Percentiles rank a stretch among this genome's conserved stretches.
These are phyloP conservation scores for Marasmius tenuissimus DNA, from an alignment of 1,284 basidiomycete species.

Conservation along the genomic window DNA sequence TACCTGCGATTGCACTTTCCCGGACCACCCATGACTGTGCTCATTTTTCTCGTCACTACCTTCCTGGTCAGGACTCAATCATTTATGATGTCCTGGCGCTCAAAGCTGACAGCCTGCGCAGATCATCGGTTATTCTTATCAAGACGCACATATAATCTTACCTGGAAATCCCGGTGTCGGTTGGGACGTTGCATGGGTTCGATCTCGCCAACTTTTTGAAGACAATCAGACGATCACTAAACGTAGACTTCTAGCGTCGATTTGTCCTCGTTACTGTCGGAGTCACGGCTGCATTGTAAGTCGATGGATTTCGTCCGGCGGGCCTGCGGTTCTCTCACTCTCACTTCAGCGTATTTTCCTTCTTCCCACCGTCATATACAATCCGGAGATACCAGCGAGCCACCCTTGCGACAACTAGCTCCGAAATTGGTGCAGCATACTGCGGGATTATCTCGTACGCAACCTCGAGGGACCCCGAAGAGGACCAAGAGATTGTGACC, in stretches of 20 bases:
- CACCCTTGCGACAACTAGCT: slow-evolving; percentile 58
- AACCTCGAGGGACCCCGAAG: slow-evolving; percentile 44
- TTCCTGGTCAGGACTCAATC: slow-evolving; percentile 48
- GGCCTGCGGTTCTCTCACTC: background rate
- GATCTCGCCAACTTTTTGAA: background rate
- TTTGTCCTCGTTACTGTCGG: slow-evolving; percentile 64
- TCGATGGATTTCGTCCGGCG: background rate
- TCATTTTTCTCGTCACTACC: slow-evolving; percentile 75
- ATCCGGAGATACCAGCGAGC: slow-evolving; percentile 67
- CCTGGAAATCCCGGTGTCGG: slow-evolving; percentile 57
- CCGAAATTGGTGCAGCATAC: slow-evolving; percentile 64
- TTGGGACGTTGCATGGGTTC: slow-evolving; percentile 64
- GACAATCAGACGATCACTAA: background rate
- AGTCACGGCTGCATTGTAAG: slow-evolving; percentile 65
- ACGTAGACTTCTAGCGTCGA: slow-evolving; percentile 40
- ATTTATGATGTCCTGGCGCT: background rate
- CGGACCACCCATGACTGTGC: slow-evolving; percentile 67
- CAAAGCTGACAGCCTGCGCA: slow-evolving; percentile 21
- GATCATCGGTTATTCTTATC: slow-evolving; percentile 76
- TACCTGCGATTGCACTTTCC: slow-evolving; percentile 75
- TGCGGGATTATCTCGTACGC: slow-evolving; percentile 70
- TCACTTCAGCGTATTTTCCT: slow-evolving; percentile 55
- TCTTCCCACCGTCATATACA: slow-evolving; percentile 70
- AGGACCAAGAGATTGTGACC: slow-evolving; percentile 53
- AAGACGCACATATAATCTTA: slow-evolving; percentile 48